Evolutionary conservation across 192 early-diverging fungal genomes (phyloP).

Genomic region (Coemansia sp.): DNA sequence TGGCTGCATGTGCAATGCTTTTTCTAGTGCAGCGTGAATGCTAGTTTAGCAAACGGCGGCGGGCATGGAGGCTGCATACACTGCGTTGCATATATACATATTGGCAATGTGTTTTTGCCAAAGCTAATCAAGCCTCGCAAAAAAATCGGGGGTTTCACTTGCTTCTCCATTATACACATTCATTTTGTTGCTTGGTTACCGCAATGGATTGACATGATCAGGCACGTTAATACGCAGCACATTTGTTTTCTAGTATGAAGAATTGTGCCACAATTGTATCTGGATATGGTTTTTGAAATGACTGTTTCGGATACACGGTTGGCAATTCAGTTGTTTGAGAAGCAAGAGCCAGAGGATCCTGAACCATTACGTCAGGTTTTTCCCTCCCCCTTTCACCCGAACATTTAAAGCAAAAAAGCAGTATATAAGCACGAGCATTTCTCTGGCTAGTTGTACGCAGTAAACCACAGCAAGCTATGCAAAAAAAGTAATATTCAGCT

Average conservation of each 20-base stretch:
- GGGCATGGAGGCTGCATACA: constrained; percentile 8
- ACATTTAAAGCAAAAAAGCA: neutral
- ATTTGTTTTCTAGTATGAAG: neutral
- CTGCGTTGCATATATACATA: neutral
- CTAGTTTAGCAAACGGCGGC: constrained; percentile 4
- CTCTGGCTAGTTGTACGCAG: neutral
- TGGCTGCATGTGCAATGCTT: neutral
- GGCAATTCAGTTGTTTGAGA: too few species aligned
- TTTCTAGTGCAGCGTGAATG: neutral
- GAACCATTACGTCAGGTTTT: neutral
- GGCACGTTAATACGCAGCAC: neutral
- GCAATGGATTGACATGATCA: neutral
- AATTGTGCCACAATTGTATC: neutral
- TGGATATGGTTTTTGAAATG: neutral
- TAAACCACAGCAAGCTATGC: neutral
- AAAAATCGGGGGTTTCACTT: neutral
- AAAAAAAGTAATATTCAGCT: too few species aligned
- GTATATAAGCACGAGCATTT: neutral
- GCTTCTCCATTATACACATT: neutral
- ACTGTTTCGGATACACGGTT: neutral
- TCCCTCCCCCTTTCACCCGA: neutral
- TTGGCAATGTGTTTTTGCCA: neutral
- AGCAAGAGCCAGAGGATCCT: neutral
- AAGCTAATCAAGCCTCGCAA: neutral
- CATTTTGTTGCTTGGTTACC: neutral